phyloP scores from a whole-genome alignment of 331 rosid species.

The Acacia concinna region DNA sequence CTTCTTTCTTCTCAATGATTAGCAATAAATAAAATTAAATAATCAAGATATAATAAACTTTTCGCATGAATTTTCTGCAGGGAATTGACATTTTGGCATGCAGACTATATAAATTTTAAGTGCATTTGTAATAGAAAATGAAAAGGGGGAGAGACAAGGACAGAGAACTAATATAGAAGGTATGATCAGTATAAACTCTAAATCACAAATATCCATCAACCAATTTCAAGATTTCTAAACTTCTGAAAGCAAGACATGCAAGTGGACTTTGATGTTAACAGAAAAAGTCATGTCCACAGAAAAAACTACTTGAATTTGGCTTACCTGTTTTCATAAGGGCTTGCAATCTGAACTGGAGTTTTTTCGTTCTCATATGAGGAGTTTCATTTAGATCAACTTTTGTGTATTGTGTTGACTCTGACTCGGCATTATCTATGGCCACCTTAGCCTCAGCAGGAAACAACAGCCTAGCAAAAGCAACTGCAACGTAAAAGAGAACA shows the following conservation, averaged over 20 bases:
- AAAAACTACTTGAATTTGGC: neutral
- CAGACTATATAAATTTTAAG: neutral
- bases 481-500: conserved; percentile 46
- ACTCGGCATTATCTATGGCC: conserved; percentile 77
- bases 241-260: conserved; percentile 12
- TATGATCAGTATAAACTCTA: neutral
- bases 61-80: neutral
- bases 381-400: conserved; percentile 79
- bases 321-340: conserved; percentile 75
- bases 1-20: neutral
- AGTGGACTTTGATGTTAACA: conserved; percentile 9
- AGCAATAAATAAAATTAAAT: neutral
- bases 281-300: neutral
- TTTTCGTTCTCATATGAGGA: conserved; percentile 49
- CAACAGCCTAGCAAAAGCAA: conserved; percentile 66
- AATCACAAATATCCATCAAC: neutral
- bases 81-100: neutral
- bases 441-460: conserved; percentile 87
- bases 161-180: neutral
- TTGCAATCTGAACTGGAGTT: conserved; percentile 55
- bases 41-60: neutral
- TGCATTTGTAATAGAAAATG: neutral
- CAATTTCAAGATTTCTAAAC: neutral
- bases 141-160: neutral
- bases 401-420: conserved; percentile 39